Base-by-base conservation (phyloP, 2,329 filamentous ascomycete species). In the Xylaria sp. region DNA sequence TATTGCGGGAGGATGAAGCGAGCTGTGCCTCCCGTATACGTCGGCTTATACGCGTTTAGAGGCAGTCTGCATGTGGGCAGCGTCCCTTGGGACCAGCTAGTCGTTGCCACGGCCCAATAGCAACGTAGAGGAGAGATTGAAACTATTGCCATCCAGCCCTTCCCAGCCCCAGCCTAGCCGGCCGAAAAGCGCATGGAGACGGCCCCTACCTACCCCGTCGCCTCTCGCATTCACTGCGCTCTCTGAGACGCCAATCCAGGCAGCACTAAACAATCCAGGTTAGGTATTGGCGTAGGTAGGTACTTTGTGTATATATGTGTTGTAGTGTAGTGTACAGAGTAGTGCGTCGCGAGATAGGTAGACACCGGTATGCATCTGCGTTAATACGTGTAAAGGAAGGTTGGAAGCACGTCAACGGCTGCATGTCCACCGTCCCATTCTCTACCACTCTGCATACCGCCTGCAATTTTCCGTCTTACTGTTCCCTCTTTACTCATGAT, bases 21-120 rank as follows among this genome's bases (percentile, higher is more conserved):
- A 49, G 38, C 53, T 65, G 62, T 55, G 62, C 62, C 33, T 62
- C 21, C 50, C 62, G 58, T 64, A 55, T 63, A 63, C 17, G 46
- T 35, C 56, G 23, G 46, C 31, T 31, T 31, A 9, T 4, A 31
- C 28, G 28, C 28, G 28, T 31, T 31, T 31, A 31, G n/a, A n/a
- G n/a, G n/a, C n/a, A n/a, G 35, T 38, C 35, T n/a, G 15, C 38
- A 51, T 15, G 49, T 21, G 15, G 15, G 43, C 42, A 17, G 15
- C 17, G 4, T 3, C 8, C 21, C 45, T 40, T 2, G 4, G 3
- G 14, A 11, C 23, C 7, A 38, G 4, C 60, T 45, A 63, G 43
- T 63, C 4, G 52, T 14, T 11, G 25, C 17, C 23, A 28, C 23
- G 33, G 38, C 15, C n/a, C 1, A 8, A 40, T 28, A 28, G 38